Conservation (phyloP, 495 filamentous ascomycete species). For the Aspergillus biplanus region DNA sequence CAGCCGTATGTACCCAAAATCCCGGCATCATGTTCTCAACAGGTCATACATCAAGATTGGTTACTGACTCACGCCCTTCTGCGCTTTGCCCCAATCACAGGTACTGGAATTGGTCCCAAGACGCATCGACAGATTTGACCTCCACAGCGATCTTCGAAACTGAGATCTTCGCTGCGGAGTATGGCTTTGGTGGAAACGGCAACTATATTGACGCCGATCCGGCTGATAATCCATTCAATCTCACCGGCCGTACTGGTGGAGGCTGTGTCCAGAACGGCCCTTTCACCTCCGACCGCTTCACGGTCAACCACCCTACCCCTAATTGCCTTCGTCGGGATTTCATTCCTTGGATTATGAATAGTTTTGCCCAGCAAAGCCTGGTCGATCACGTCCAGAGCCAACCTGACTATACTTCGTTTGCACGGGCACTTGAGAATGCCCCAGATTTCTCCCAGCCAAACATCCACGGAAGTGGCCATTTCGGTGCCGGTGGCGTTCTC, state of each 20-base stretch:
- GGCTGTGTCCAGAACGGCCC: constrained; percentile 26
- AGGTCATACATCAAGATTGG: background rate
- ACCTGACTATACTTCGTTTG: constrained; percentile 28
- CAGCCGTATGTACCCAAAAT: constrained; percentile 41
- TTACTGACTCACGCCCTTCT: background rate
- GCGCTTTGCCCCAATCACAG: background rate
- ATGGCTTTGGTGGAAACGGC: constrained; percentile 30
- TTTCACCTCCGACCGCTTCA: constrained; percentile 23
- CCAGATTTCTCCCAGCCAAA: constrained; percentile 25
- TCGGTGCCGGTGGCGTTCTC: constrained; percentile 26
- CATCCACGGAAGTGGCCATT: constrained; percentile 27
- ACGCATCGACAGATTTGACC: constrained; percentile 23
- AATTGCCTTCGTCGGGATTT: constrained; percentile 28
- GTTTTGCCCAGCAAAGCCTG: constrained; percentile 26
- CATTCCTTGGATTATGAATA: constrained; percentile 32
- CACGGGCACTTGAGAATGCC: constrained; percentile 28
- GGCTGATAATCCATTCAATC: constrained; percentile 26
- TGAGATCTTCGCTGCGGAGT: constrained; percentile 22
- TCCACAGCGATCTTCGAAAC: constrained; percentile 28
- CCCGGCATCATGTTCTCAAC: background rate
- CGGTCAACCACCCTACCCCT: constrained; percentile 17
- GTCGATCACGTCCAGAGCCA: constrained; percentile 28
- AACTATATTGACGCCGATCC: constrained; percentile 20
- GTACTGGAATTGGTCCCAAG: constrained; percentile 31
- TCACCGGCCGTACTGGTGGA: constrained; percentile 29